Evolutionary conservation across 2,329 filamentous ascomycete species (phyloP).

Genomic region (Fusarium begoniae): DNA sequence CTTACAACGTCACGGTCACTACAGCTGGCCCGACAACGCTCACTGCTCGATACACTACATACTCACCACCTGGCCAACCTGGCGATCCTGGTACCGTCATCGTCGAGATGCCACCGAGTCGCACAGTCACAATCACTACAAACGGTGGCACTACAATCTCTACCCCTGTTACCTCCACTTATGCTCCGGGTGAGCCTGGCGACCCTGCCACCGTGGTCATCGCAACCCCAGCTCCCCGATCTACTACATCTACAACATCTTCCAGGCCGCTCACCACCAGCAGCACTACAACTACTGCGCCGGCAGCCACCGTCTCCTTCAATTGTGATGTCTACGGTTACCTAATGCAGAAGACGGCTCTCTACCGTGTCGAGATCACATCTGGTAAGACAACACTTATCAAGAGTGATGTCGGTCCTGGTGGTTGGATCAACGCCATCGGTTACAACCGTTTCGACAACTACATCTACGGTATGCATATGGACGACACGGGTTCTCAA

Average conservation of each 20-base stretch:
- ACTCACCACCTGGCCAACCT: slow-evolving; percentile 4
- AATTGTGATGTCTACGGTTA: slow-evolving; percentile 32
- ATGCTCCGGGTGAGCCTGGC: not conserved
- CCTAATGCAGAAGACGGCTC: slow-evolving; percentile 27
- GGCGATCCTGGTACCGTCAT: slow-evolving; percentile 24
- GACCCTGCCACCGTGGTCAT: slow-evolving; percentile 23
- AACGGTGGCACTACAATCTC: slow-evolving; percentile 15
- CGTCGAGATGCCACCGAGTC: slow-evolving; percentile 8
- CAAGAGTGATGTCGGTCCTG: slow-evolving; percentile 21
- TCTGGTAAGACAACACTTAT: slow-evolving; percentile 30
- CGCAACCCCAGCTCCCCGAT: slow-evolving; percentile 17
- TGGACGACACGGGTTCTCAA: slow-evolving; percentile 21
- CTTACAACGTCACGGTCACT: slow-evolving; percentile 21
- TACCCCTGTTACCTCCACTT: slow-evolving; percentile 14
- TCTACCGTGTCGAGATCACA: slow-evolving; percentile 30
- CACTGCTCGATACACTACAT: slow-evolving; percentile 17
- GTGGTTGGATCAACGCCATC: slow-evolving; percentile 34
- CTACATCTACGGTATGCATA: slow-evolving; percentile 33
- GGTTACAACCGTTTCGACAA: slow-evolving; percentile 37
- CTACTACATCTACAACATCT: not conserved
- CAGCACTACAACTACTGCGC: not conserved
- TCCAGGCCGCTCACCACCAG: not conserved
- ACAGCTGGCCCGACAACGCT: slow-evolving; percentile 11
- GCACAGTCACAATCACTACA: slow-evolving; percentile 19
- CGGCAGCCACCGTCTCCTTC: slow-evolving; percentile 12